Base-by-base conservation (phyloP, 202 grass and related monocot species). In the Panicum hallii region DNA sequence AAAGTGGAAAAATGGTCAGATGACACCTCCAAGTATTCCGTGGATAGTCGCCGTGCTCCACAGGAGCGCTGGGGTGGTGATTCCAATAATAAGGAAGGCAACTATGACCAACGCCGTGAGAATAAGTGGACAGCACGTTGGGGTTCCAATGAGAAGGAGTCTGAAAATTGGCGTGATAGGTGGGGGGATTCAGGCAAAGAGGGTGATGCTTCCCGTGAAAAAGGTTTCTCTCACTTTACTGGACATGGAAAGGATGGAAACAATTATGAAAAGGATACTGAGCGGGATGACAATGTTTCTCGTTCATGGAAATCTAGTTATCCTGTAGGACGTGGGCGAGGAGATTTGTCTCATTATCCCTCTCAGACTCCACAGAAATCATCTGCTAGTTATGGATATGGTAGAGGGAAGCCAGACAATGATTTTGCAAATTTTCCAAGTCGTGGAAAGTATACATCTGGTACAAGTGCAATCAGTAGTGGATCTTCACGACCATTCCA, bases 231-330 rank as follows among this genome's bases (percentile, higher is more conserved):
- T 57, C 84, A 87, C 82, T 77, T 82, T 68, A 28, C 64, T 41
- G 55, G 55, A 48, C 84, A 89, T 85, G 90, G 80, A 42, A 92
- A 92, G 69, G 93, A 92, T 63, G 75, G 57, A 43, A 92, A 83
- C 77, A 92, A 42, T 90, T 84, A 82, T 82, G 97, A 90, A 70
- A 97, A 94, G 67, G 97, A 97, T 81, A 48, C 72, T 75, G 91
- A 99, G 72, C 92, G 84, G 89, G 91, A 97, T 79, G 93, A 94
- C 67, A 81, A 87, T 75, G 53, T 92, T 76, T 92, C 91, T 87
- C 90, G 90, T 53, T 89, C 93, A 70, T 94, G 97, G 93, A 96
- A 93, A 81, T 90, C 97, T 57, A 99, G 93, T 81, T 79, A 90
- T 88, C 77, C 74, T 46, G 55, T 89, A 26, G 86, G 88, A 28